Evolutionary conservation across 1,284 basidiomycete genomes (phyloP).

Genomic region (Schizophyllum commune): DNA sequence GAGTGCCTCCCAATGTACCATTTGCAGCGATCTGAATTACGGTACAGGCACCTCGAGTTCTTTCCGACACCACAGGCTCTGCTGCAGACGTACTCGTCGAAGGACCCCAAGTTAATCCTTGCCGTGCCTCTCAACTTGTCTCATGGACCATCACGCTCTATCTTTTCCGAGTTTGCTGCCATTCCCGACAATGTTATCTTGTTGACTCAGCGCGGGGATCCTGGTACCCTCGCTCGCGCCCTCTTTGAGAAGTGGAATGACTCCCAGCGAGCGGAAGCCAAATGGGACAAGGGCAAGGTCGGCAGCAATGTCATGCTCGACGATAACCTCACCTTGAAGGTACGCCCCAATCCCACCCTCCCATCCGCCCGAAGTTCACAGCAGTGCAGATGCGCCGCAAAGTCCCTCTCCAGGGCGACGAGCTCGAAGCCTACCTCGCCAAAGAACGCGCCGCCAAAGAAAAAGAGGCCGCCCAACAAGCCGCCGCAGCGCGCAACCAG

Average conservation of each 20-base stretch:
- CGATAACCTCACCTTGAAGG: conserved; percentile 58
- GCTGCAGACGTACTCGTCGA: conserved; percentile 74
- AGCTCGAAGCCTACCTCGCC: conserved; percentile 77
- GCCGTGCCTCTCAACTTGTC: conserved; percentile 90
- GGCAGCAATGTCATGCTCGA: conserved; percentile 79
- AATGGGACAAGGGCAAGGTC: conserved; percentile 85
- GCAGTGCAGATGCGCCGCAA: conserved; percentile 71
- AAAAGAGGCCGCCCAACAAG: conserved; percentile 82
- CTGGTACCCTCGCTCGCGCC: conserved; percentile 70
- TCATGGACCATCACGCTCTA: conserved; percentile 81
- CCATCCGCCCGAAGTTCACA: background rate
- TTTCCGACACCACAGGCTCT: conserved; percentile 80
- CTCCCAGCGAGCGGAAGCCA: conserved; percentile 67
- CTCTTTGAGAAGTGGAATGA: conserved; percentile 86
- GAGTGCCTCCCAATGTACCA: no score
- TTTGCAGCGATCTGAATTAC: conserved; percentile 1
- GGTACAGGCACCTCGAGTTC: conserved; percentile 76
- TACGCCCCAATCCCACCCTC: conserved; percentile 24
- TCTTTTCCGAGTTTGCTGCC: conserved; percentile 82
- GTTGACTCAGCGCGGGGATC: conserved; percentile 72
- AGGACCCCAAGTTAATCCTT: conserved; percentile 87
- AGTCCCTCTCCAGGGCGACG: conserved; percentile 78
- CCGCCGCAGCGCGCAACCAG: conserved; percentile 75
- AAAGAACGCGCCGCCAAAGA: conserved; percentile 80
- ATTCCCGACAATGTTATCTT: conserved; percentile 80